Evolutionary conservation across 768 basidiomycete species (phyloP).

Genomic region (Serendipita vermifera): DNA sequence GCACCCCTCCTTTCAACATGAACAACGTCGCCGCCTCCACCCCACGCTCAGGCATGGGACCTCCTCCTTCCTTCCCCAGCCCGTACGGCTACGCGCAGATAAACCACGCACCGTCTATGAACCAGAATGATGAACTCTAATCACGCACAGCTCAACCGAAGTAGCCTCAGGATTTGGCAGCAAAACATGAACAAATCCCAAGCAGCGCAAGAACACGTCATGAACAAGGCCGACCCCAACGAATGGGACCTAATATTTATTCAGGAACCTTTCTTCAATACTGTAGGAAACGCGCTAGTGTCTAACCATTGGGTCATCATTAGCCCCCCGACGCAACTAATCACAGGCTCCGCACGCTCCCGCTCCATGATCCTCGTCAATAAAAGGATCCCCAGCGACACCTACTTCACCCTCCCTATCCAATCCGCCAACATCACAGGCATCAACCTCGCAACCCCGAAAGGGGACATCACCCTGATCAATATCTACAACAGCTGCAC

Average conservation of each 20-base stretch:
- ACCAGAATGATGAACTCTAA: too few species aligned
- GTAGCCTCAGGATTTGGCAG: neutral
- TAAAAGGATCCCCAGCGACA: conserved; percentile 13
- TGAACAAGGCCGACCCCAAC: neutral
- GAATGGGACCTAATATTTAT: conserved; percentile 11
- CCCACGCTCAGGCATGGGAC: too few species aligned
- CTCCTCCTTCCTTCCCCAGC: too few species aligned
- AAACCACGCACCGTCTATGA: too few species aligned
- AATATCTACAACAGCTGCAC: conserved; percentile 30
- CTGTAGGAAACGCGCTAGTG: neutral
- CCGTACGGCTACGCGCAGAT: too few species aligned
- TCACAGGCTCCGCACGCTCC: neutral
- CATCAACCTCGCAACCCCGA: conserved; percentile 18
- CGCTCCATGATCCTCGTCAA: conserved; percentile 21
- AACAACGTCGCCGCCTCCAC: too few species aligned
- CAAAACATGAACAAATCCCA: neutral
- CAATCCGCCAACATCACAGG: conserved; percentile 21
- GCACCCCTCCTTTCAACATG: too few species aligned
- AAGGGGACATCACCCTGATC: conserved; percentile 21
- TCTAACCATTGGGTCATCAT: neutral
- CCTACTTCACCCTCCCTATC: conserved; percentile 17
- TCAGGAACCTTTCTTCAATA: conserved; percentile 9
- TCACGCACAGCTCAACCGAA: too few species aligned
- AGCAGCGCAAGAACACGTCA: neutral
- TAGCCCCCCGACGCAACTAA: conserved; percentile 4